Evolutionary conservation across 495 filamentous ascomycete genomes (phyloP), one percentile per base, ranked within the genome.

Genomic region (Tuber microsphaerosporum): DNA sequence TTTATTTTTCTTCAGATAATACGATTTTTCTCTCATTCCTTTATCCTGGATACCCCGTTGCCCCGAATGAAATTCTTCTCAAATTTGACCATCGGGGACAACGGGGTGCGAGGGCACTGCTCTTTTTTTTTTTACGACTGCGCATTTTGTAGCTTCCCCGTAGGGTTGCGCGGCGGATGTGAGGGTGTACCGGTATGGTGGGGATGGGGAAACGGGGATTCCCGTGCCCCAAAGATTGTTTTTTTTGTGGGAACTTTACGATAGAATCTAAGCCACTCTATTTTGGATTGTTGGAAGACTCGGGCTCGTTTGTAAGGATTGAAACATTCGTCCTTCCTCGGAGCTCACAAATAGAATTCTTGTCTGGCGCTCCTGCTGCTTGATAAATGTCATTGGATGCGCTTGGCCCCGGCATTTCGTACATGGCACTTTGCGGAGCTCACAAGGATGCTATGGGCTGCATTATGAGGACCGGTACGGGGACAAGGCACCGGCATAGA

Each of bases 111-210:
- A 43, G 42, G 8, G 42, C 12, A 43, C 51, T 5, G 8, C 22
- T 12, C n/a, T n/a, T n/a, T 20, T n/a, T n/a, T n/a, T n/a, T n/a
- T 3, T 20, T 0, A 12, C 12, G 1, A 5, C n/a, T n/a, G 10
- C 51, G 10, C 51, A n/a, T 12, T 61, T 61, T 51, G 20, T 51
- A 20, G 20, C 48, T n/a, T 61, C 4, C 2, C n/a, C 0, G 51
- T 10, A 8, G 7, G 48, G 22, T 26, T 56, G 22, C 48, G 12
- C 22, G 9, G 10, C 10, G 9, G 2, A 10, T n/a, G n/a, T 51
- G 48, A 3, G 20, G 20, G 20, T 14, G 22, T 6, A 22, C n/a
- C n/a, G n/a, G n/a, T n/a, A n/a, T 48, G 20, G 41, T 43, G 42
- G 1, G 42, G 42, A 22, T 22, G 46, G 6, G 46, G 20, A 22